Base-by-base conservation (phyloP, 352 stramenopile genomes). In the Globisporangium mamillatum region DNA sequence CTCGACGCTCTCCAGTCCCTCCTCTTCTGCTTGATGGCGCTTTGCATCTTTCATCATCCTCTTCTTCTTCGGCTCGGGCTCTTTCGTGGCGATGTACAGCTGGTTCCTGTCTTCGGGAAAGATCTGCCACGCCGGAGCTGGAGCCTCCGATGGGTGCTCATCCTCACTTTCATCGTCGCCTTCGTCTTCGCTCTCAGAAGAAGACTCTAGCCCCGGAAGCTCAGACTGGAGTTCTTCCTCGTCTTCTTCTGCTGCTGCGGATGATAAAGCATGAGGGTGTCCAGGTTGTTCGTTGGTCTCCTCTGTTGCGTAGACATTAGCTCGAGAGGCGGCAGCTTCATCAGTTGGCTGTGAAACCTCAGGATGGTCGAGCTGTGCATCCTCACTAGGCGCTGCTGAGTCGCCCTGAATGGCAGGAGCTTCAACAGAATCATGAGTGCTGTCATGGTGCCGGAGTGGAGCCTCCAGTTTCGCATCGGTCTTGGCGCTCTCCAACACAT, bases 81-180 rank as follows among this genome's bases (percentile, higher is more conserved):
- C 57, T 5, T 58, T 71, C 34, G 38, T 57, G 6, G 57, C n/a
- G 20, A 71, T 67, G 32, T 53, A 67, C 34, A 67, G 41, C 14
- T 64, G 52, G 44, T 52, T 36, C 20, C 14, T 38, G 14, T 67
- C 66, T 59, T 63, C 66, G 7, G 66, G 60, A 24, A 71, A 63
- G 41, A 71, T 63, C 50, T 67, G 66, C 60, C 60, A 64, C 27
- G 12, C 60, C 16, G 65, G 57, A 20, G 16, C 25, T 46, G 38
- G 38, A 50, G 62, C 16, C 16, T 59, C 34, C 29, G 52, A 16
- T 24, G 22, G 18, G 20, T 53, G 16, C 24, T 27, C 18, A 12
- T 64, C 38, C 4, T 20, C 38, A 18, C 14, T 6, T 24, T 16
- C 22, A 24, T 54, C 18, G 32, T n/a, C 7, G 5, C 20, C 14